Evolutionary conservation across 2,329 filamentous ascomycete genomes (phyloP), one percentile per base, ranked within the genome.

Genomic region (Nothophoma quercina): DNA sequence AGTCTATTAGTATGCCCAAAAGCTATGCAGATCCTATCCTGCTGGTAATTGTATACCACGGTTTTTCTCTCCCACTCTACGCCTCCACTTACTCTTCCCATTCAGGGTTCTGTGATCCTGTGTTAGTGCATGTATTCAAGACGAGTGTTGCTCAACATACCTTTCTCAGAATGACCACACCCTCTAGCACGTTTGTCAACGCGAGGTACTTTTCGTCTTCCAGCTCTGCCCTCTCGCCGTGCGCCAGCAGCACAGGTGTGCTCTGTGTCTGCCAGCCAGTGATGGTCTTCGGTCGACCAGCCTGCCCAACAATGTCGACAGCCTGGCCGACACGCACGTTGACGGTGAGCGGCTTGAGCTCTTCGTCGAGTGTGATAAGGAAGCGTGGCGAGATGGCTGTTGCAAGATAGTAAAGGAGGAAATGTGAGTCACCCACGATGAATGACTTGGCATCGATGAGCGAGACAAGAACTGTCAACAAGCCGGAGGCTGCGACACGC

Each of bases 181-280:
- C 95, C 79, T 99, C 95, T 57, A 99, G 82, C 45, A 88, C 96
- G 79, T 87, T 95, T 73, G 88, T 96, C 70, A 99, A 79, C 76
- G 89, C 91, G 60, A 98, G 88, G 75, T 98, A 99, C 79, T 99
- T 88, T 79, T 99, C 95, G 69, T 99, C 95, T 76, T 99, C 95
- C 42, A 99, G 81, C 81, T 99, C 95, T 8, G 95, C 95, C 67
- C 96, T 85, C 81, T 99, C 95, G 23, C 96, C 95, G 70, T 96
- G 89, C n/a, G 91, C 88, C 66, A 99, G 80, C 53, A 99, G 81
- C 38, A 99, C 95, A 0, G 95, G 95, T n/a, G 95, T 99, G 79
- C 91, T 97, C 81, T 99, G 95, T 62, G 95, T 99, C 78, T 99
- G 95, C 95, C 95, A 99, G 45, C 95, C 95, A 8, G 95, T 99